Base-by-base conservation (phyloP, 177 flowering plant species). In the Tripterygium wilfordii region DNA sequence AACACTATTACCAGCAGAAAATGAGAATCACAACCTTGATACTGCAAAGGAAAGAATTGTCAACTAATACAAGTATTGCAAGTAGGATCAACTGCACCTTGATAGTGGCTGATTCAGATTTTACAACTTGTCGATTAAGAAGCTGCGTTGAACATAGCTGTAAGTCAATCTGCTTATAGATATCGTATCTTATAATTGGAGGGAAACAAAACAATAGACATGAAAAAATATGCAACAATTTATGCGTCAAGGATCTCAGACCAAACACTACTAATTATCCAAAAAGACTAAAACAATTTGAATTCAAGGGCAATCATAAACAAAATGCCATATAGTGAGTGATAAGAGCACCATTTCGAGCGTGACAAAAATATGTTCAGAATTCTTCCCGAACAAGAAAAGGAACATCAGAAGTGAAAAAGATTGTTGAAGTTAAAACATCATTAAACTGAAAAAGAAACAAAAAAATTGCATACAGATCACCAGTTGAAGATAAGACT, bases 41-140 rank as follows among this genome's bases (percentile, higher is more conserved):
- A n/a, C n/a, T n/a, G n/a, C n/a, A n/a, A n/a, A n/a, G n/a, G 25
- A 23, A 15, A 28, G 20, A 14, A 2, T 20, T 27, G 22, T 38
- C 25, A 10, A 12, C 4, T 4, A 14, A 2, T 22, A 28, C 26
- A 28, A 8, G n/a, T 8, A 40, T 19, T 30, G 27, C 36, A 29
- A 51, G 2, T 18, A 16, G 9, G 10, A 38, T 38, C 43, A 25
- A 19, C 35, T 26, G 27, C 76, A 91, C 98, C 98, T 82, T 92
- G 41, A 89, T 81, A 10, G 95, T 74, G 10, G 99, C 97, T 51
- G 85, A 84, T 38, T 92, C 99, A 42, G 99, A 88, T 77, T 92
- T 92, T 29, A 92, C 88, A 14, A 92, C 95, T 67, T 82, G 95
- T 22, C 99, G 80, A 39, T 79, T 61, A 33, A 92, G 77, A 66